Evolutionary conservation across 768 basidiomycete genomes (phyloP).

Genomic region (Phylloporus sp.): DNA sequence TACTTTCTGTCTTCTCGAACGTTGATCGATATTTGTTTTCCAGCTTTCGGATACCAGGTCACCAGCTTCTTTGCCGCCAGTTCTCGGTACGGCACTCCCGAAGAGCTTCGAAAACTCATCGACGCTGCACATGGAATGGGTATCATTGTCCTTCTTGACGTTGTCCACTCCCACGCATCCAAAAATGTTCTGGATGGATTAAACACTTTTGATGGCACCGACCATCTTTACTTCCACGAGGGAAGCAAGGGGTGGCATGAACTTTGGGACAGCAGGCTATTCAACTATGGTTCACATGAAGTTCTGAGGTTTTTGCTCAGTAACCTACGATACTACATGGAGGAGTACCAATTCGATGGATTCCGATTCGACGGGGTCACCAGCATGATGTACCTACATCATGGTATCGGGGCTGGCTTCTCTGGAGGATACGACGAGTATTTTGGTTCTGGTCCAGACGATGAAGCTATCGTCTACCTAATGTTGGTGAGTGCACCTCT

Average conservation of each 20-base stretch:
- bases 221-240: slow-evolving; percentile 96
- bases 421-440: slow-evolving; percentile 99
- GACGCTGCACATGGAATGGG: slow-evolving; percentile 95
- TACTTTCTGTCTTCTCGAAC: neutral
- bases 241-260: slow-evolving; percentile 88
- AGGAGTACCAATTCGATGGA: slow-evolving; percentile 93
- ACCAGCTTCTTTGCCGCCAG: slow-evolving; percentile 96
- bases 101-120: slow-evolving; percentile 91
- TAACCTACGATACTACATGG: slow-evolving; percentile 93
- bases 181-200: slow-evolving; percentile 96
- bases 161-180: slow-evolving; percentile 97
- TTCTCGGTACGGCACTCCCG: slow-evolving; percentile 93
- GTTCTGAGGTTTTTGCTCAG: slow-evolving; percentile 92
- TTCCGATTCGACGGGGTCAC: slow-evolving; percentile 99
- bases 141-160: slow-evolving; percentile 87
- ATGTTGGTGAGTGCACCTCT: slow-evolving; percentile 72
- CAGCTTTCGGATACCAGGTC: slow-evolving; percentile 97
- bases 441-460: slow-evolving; percentile 80
- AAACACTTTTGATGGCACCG: slow-evolving; percentile 95
- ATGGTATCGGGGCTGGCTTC: slow-evolving; percentile 97
- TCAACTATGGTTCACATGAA: slow-evolving; percentile 95
- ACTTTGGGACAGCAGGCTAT: slow-evolving; percentile 95
- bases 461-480: slow-evolving; percentile 89
- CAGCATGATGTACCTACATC: slow-evolving; percentile 98
- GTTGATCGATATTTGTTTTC: neutral